phyloP scores from a whole-genome alignment of 176 grass and related monocot genomes.

The bread wheat (Triticum aestivum) region DNA sequence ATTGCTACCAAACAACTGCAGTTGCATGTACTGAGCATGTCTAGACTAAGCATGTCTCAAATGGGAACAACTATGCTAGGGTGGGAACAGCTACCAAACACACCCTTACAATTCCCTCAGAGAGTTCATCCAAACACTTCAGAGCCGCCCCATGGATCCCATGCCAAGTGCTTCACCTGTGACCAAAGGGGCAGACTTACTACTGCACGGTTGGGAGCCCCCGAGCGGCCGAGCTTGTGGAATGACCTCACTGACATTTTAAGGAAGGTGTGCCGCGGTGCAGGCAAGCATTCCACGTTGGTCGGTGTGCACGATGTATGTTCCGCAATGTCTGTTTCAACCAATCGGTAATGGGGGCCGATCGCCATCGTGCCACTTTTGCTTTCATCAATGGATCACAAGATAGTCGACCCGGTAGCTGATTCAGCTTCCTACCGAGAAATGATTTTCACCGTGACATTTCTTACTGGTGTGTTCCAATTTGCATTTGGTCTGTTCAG shows the following conservation, averaged over 20 bases:
- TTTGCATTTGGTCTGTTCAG: slow-evolving; percentile 59
- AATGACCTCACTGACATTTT: slow-evolving; percentile 26
- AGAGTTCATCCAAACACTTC: slow-evolving; percentile 6
- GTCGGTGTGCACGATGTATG: too few relatives aligned
- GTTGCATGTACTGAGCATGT: too few relatives aligned
- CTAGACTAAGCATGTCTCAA: too few relatives aligned
- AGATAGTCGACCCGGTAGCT: slow-evolving; percentile 51
- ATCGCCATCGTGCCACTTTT: slow-evolving; percentile 74
- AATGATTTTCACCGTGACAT: slow-evolving; percentile 59
- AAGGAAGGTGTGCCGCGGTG: slow-evolving; percentile 10
- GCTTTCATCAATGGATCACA: slow-evolving; percentile 70
- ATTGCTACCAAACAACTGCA: too few relatives aligned
- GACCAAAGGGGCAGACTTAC: slow-evolving; percentile 17
- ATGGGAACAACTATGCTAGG: too few relatives aligned
- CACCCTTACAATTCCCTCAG: too few relatives aligned
- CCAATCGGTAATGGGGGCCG: not conserved
- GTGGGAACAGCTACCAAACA: too few relatives aligned
- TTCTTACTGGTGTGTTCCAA: slow-evolving; percentile 63
- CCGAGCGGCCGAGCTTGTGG: slow-evolving; percentile 33
- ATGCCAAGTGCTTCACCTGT: slow-evolving; percentile 17
- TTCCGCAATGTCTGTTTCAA: too few relatives aligned
- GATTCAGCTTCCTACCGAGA: slow-evolving; percentile 55
- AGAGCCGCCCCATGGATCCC: slow-evolving; percentile 21
- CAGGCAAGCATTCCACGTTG: too few relatives aligned
- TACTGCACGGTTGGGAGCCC: slow-evolving; percentile 41